Percentiles rank a stretch among this genome's conserved stretches.
These are phyloP conservation scores for Dictyostelium intermedium DNA, from an alignment of 78 protist genomes.

Conservation along the genomic window DNA sequence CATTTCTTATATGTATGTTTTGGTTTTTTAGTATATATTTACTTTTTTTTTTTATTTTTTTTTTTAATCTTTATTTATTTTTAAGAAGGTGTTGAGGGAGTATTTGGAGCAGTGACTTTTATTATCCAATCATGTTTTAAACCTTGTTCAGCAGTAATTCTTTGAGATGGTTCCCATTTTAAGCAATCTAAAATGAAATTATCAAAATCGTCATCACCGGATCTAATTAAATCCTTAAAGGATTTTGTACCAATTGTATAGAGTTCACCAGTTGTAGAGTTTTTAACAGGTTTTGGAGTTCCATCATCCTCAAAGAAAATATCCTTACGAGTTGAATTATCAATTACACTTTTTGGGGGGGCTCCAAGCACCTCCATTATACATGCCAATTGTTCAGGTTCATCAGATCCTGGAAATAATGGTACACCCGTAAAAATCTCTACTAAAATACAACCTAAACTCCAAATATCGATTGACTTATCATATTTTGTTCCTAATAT, in stretches of 20 bases:
- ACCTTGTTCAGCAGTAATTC: slow-evolving; percentile 71
- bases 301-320: slow-evolving; percentile 53
- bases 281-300: slow-evolving; percentile 2
- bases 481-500: slow-evolving; percentile 93
- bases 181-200: slow-evolving; percentile 59
- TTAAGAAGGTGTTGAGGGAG: slow-evolving; percentile 3
- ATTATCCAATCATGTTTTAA: slow-evolving; percentile 54
- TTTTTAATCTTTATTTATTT: background rate
- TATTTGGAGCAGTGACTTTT: background rate
- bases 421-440: slow-evolving; percentile 96
- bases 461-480: slow-evolving; percentile 98
- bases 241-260: slow-evolving; percentile 28
- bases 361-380: slow-evolving; percentile 79
- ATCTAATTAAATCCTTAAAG: background rate
- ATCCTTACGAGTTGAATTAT: slow-evolving; percentile 34
- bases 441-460: slow-evolving; percentile 97
- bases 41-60: background rate
- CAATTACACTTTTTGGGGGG: slow-evolving; percentile 56
- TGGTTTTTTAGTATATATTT: background rate
- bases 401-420: slow-evolving; percentile 94
- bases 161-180: slow-evolving; percentile 46
- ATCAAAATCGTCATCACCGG: slow-evolving; percentile 42
- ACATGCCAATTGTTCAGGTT: slow-evolving; percentile 78
- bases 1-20: background rate
- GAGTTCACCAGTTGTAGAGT: slow-evolving; percentile 4